phyloP scores from a whole-genome alignment of 2,329 filamentous ascomycete genomes.

The Colletotrichum phormii region DNA sequence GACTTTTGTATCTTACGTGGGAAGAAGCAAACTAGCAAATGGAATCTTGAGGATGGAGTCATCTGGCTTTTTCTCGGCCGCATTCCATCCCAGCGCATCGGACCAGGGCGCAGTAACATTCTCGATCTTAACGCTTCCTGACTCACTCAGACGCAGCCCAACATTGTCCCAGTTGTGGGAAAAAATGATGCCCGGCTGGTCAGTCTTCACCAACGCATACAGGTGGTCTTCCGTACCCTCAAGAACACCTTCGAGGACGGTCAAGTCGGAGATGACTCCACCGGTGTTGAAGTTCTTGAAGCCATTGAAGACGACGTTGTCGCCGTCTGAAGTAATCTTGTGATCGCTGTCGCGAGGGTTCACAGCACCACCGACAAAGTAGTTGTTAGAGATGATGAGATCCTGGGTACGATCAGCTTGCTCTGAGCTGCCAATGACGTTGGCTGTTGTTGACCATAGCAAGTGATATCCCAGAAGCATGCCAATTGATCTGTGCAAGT shows the following conservation, averaged over 20 bases:
- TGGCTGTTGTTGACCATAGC: conserved; percentile 71
- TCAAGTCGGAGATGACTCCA: conserved; percentile 73
- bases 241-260: conserved; percentile 72
- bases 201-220: conserved; percentile 70
- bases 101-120: conserved; percentile 68
- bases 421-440: conserved; percentile 68
- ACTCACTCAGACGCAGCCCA: conserved; percentile 72
- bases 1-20: conserved; percentile 54
- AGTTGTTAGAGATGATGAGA: conserved; percentile 71
- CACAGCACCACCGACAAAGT: conserved; percentile 74
- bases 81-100: conserved; percentile 72
- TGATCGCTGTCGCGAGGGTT: conserved; percentile 74
- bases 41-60: conserved; percentile 62
- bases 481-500: conserved; percentile 61
- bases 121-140: conserved; percentile 70
- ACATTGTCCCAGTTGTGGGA: conserved; percentile 74
- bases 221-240: conserved; percentile 70
- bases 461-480: conserved; percentile 76
- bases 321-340: conserved; percentile 64
- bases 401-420: conserved; percentile 69
- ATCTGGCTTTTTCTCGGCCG: conserved; percentile 60
- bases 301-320: conserved; percentile 69
- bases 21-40: conserved; percentile 68
- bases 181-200: conserved; percentile 68
- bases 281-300: conserved; percentile 77